Conservation (phyloP, 306 rosid species). For the Acacia confusa region DNA sequence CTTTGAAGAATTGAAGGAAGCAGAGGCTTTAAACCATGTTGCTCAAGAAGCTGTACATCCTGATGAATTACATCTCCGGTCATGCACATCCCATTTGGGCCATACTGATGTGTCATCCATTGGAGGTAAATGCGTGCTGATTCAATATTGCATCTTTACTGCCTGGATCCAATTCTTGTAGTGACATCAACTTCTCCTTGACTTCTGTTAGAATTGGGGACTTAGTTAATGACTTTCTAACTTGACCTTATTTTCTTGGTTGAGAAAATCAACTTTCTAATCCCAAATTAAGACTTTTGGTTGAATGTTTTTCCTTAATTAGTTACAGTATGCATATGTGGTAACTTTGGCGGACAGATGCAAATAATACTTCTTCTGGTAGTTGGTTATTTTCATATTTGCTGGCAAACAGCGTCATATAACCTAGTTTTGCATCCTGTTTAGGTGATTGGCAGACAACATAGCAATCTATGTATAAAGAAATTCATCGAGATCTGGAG, state of each 20-base stretch:
- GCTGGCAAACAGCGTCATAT: slow-evolving; percentile 48
- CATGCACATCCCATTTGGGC: slow-evolving; percentile 57
- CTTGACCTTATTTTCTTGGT: background rate
- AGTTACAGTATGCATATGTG: background rate
- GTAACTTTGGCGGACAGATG: slow-evolving; percentile 10
- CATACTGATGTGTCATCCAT: slow-evolving; percentile 41
- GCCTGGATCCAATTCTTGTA: slow-evolving; percentile 12
- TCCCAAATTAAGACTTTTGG: background rate
- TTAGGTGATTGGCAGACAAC: slow-evolving; percentile 34
- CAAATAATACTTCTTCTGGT: slow-evolving; percentile 7
- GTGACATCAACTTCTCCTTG: background rate
- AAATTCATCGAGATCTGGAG: slow-evolving; percentile 37
- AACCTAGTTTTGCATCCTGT: slow-evolving; percentile 32
- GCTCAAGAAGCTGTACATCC: slow-evolving; percentile 40
- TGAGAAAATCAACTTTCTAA: background rate
- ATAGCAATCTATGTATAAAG: slow-evolving; percentile 42
- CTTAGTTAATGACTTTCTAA: background rate
- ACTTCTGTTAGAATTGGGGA: background rate
- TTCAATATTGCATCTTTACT: slow-evolving; percentile 16
- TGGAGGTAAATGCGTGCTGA: slow-evolving; percentile 48
- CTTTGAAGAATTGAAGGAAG: slow-evolving; percentile 45
- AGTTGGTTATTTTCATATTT: slow-evolving; percentile 29
- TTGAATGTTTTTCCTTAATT: background rate
- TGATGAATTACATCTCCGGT: slow-evolving; percentile 48
- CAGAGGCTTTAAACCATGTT: slow-evolving; percentile 38